Evolutionary conservation across 2,329 filamentous ascomycete genomes (phyloP).

Genomic region (Waltergamsia citrina): DNA sequence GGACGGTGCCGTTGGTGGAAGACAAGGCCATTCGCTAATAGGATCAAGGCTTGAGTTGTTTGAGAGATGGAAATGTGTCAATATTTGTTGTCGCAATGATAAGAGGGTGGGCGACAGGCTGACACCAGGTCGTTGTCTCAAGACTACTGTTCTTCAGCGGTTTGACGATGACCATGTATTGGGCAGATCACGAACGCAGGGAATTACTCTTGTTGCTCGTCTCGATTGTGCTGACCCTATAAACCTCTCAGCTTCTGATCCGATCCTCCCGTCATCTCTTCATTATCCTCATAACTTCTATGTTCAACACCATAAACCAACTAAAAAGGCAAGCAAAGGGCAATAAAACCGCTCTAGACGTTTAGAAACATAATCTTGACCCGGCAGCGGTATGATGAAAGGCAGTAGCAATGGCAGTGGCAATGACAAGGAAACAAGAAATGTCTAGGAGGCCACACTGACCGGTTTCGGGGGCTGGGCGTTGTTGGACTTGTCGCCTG

Average conservation of each 20-base stretch:
- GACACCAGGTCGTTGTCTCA: too few species aligned
- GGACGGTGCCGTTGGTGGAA: constrained; percentile 4
- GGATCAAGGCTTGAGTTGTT: too few species aligned
- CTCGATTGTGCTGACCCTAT: background rate
- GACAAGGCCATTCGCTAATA: too few species aligned
- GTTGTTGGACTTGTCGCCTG: constrained; percentile 21
- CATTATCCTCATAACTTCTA: constrained; percentile 1
- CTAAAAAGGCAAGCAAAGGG: background rate
- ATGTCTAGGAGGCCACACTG: constrained; percentile 20
- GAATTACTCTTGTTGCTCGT: background rate
- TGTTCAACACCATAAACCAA: background rate
- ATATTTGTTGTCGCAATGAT: too few species aligned
- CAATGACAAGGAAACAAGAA: background rate
- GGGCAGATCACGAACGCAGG: too few species aligned
- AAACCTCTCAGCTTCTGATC: background rate
- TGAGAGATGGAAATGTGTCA: too few species aligned
- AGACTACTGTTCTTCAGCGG: too few species aligned
- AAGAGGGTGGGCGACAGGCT: too few species aligned
- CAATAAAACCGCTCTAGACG: background rate
- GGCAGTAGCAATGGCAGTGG: background rate
- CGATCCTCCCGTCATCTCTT: background rate
- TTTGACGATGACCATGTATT: too few species aligned
- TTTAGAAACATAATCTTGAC: background rate
- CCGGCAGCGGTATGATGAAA: background rate
- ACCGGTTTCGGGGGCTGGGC: constrained; percentile 22